Percentiles rank a stretch among this genome's conserved stretches.
Conservation (phyloP, 306 rosid species). For the Cucumis hystrix region DNA sequence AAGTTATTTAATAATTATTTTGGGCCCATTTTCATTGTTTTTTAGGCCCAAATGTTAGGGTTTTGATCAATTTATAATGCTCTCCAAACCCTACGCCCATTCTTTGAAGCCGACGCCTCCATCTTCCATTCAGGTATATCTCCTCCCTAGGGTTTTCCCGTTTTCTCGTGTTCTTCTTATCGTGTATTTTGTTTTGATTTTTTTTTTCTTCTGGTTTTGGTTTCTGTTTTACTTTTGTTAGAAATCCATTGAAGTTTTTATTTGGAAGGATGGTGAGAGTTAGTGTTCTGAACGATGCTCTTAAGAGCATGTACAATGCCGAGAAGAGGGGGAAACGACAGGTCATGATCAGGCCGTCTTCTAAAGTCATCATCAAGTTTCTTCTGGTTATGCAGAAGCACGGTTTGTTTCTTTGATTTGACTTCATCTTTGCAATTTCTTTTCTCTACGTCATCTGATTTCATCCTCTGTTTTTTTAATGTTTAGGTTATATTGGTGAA, state of each 20-base stretch:
- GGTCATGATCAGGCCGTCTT: conserved; percentile 12
- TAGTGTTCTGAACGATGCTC: conserved; percentile 15
- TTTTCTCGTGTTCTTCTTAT: neutral
- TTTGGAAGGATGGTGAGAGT: conserved; percentile 14
- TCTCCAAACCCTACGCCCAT: neutral
- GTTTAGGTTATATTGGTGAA: conserved; percentile 10
- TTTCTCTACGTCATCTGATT: neutral
- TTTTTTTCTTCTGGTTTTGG: neutral
- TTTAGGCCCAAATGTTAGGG: neutral
- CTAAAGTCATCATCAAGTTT: conserved; percentile 12
- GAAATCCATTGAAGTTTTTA: neutral
- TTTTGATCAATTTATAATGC: neutral
- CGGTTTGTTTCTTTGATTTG: conserved; percentile 3
- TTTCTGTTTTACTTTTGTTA: neutral
- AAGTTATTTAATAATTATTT: no score
- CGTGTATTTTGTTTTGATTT: neutral
- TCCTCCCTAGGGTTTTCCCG: no score
- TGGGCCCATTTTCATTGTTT: neutral
- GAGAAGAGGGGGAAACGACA: conserved; percentile 13
- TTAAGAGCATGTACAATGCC: conserved; percentile 15
- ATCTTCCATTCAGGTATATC: neutral
- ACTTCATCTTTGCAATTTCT: neutral
- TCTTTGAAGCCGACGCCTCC: neutral
- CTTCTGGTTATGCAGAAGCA: conserved; percentile 14
- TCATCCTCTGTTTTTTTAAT: neutral